These are phyloP conservation scores for Colletotrichum chlorophyti DNA, from an alignment of 2,329 filamentous ascomycete species.

Conservation along the genomic window DNA sequence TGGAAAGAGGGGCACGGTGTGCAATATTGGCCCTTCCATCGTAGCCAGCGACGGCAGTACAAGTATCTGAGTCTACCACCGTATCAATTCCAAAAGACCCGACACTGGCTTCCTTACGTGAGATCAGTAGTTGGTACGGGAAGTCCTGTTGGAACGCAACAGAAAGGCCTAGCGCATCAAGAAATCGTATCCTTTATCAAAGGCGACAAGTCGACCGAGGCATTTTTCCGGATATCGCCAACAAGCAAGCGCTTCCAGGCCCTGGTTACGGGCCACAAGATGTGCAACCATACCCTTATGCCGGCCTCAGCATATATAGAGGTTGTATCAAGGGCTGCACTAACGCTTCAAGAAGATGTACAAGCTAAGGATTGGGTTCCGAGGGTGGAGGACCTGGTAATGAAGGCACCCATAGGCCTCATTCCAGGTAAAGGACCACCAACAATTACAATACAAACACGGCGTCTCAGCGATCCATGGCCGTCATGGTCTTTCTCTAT, in stretches of 20 bases:
- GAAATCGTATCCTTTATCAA: background rate
- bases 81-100: slow-evolving; percentile 37
- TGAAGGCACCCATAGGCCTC: background rate
- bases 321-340: background rate
- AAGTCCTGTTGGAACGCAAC: accelerated
- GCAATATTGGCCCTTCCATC: slow-evolving; percentile 36
- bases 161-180: background rate
- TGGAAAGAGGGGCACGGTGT: slow-evolving; percentile 30
- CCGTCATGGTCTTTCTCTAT: slow-evolving; percentile 11
- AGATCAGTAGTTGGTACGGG: background rate
- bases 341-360: background rate
- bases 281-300: slow-evolving; percentile 2
- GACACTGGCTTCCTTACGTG: slow-evolving; percentile 34
- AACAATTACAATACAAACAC: background rate
- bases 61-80: slow-evolving; percentile 32
- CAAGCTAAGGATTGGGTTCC: background rate
- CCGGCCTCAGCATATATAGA: slow-evolving; percentile 18
- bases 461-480: accelerated
- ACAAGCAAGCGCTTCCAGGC: background rate
- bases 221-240: background rate
- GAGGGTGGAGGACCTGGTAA: background rate
- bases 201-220: background rate
- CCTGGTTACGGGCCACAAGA: background rate
- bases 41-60: slow-evolving; percentile 19
- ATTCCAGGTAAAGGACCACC: background rate